Evolutionary conservation across 495 filamentous ascomycete species (phyloP).

Genomic region (Aspergillus hancockii): DNA sequence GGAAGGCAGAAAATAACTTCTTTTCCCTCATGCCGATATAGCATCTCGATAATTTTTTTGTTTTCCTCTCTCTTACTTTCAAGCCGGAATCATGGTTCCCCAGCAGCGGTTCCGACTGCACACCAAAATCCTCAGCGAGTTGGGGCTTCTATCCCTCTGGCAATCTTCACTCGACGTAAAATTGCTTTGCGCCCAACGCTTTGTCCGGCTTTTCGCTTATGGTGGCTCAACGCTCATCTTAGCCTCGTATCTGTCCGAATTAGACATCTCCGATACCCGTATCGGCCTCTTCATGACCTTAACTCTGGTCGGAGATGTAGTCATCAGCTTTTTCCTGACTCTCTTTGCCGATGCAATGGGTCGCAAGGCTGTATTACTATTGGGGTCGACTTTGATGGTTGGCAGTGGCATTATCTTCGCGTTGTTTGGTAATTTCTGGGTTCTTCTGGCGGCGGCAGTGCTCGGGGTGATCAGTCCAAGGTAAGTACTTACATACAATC

Average conservation of each 20-base stretch:
- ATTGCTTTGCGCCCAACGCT: slow-evolving; percentile 71
- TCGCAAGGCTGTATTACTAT: slow-evolving; percentile 64
- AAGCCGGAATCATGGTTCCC: too few relatives aligned
- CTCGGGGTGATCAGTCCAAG: slow-evolving; percentile 80
- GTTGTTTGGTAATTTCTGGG: slow-evolving; percentile 68
- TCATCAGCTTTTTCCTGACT: slow-evolving; percentile 74
- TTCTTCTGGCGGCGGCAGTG: slow-evolving; percentile 70
- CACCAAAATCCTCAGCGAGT: slow-evolving; percentile 30
- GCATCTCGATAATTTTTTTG: neutral
- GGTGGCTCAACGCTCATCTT: slow-evolving; percentile 75
- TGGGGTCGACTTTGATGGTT: slow-evolving; percentile 70
- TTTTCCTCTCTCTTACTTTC: too few relatives aligned
- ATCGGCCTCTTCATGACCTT: slow-evolving; percentile 89
- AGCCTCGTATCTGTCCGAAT: slow-evolving; percentile 65
- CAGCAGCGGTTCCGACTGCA: neutral
- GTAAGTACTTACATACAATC: slow-evolving; percentile 28
- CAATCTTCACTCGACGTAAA: slow-evolving; percentile 61
- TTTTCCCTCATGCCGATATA: too few relatives aligned
- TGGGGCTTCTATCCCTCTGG: slow-evolving; percentile 45
- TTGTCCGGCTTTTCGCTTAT: slow-evolving; percentile 79
- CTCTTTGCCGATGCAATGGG: slow-evolving; percentile 74
- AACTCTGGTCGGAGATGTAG: slow-evolving; percentile 77
- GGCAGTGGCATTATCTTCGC: slow-evolving; percentile 70
- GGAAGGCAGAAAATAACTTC: too few relatives aligned
- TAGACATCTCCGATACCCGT: slow-evolving; percentile 66